Evolutionary conservation across 139 green algal genomes (phyloP), one percentile per base, ranked within the genome.

Genomic region (Monoraphidium neglectum): DNA sequence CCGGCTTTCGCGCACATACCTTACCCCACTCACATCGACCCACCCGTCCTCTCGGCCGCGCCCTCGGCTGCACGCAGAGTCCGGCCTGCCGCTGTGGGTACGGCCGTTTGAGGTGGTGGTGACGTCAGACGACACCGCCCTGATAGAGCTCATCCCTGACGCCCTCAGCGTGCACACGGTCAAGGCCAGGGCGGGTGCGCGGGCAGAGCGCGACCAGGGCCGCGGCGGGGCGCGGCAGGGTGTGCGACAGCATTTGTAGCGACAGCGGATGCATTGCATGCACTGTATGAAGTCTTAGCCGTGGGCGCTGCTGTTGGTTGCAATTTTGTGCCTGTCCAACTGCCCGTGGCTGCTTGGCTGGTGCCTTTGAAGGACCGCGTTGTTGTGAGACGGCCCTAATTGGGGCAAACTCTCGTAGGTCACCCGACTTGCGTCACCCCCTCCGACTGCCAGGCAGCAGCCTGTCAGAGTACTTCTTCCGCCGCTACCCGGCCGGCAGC

Each of bases 91-190:
- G 18, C 88, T 98, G 60, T 97, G 89, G 90, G 82, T 98, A 69
- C 82, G 87, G 2, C 88, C 90, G 16, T 98, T 97, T 76, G 93
- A 98, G 54, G 92, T 99, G 60, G 83, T 99, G 28, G 94, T 97
- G 38, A 98, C 94, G 13, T 92, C 76, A 69, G 94, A 90, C 70
- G 84, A 86, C 70, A 97, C 96, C 0, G 96, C 95, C 24, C 83
- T 99, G n/a, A 99, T 99, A 43, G 95, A 99, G 86, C 87, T 97
- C 69, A 91, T 99, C 35, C 90, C 94, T 15, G 94, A 99, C 78
- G 86, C 92, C 4, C 83, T 94, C 28, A 97, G 91, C 51, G 92
- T 99, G 28, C 96, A 99, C 85, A 86, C 88, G 6, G 75, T 99
- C 83, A 99, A 99, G 85, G 82, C 80, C 35, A 76, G 88, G 33